Conservation (phyloP, 257 asterid genomes). For the Galeopsis tetrahit region DNA sequence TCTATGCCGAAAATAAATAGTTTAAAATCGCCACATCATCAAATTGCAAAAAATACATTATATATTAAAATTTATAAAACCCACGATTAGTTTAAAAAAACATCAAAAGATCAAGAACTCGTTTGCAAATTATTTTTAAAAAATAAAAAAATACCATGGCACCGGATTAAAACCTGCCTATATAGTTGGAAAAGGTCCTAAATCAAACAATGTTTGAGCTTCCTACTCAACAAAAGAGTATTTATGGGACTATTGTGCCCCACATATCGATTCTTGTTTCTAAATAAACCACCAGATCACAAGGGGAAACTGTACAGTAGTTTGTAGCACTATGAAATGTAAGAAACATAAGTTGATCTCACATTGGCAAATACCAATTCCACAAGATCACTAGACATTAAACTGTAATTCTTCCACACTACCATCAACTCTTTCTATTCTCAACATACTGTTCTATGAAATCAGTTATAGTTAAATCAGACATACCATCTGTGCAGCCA, state of each 20-base stretch:
- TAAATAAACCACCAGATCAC: background rate
- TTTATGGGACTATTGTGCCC: background rate
- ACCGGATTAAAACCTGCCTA: background rate
- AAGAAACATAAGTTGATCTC: slow-evolving; percentile 16
- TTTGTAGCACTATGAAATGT: background rate
- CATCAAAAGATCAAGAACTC: background rate
- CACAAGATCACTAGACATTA: slow-evolving; percentile 29
- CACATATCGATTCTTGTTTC: background rate
- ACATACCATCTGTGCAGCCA: slow-evolving; percentile 44
- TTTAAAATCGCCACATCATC: too few species aligned
- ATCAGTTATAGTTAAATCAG: slow-evolving; percentile 40
- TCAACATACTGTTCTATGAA: slow-evolving; percentile 35
- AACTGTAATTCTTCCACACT: slow-evolving; percentile 27
- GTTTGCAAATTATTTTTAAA: background rate
- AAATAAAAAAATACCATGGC: background rate
- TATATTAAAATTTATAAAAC: too few species aligned
- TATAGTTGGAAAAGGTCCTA: background rate
- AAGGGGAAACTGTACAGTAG: background rate
- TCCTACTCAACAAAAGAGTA: background rate
- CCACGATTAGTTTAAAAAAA: too few species aligned
- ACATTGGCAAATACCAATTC: slow-evolving; percentile 37
- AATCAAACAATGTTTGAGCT: too few species aligned
- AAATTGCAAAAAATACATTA: too few species aligned
- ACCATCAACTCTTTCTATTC: slow-evolving; percentile 34
- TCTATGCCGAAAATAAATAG: too few species aligned